phyloP scores from a whole-genome alignment of 2,329 filamentous ascomycete genomes.

The Cladosporium sphaerospermum region DNA sequence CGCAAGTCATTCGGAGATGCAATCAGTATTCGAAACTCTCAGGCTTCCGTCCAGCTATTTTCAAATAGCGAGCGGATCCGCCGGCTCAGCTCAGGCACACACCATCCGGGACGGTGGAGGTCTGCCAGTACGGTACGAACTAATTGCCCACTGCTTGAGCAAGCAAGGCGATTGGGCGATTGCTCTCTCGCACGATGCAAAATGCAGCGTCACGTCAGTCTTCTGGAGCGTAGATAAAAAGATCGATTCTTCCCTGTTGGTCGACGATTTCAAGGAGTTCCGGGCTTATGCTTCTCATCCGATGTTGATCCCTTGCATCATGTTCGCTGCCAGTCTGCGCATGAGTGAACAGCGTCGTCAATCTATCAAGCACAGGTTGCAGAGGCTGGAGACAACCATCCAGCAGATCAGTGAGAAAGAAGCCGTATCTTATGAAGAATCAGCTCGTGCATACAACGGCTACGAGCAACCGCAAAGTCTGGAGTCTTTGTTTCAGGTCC shows the following conservation, averaged over 20 bases:
- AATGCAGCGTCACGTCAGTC: conserved; percentile 6
- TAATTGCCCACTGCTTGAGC: conserved; percentile 14
- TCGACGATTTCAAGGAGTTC: conserved; percentile 11
- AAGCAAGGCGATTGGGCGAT: conserved; percentile 20
- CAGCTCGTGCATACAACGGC: background rate
- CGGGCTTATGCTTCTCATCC: conserved; percentile 14
- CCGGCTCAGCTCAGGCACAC: conserved; percentile 11
- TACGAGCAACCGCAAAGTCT: conserved; percentile 1
- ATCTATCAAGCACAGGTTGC: conserved; percentile 14
- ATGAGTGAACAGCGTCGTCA: conserved; percentile 12
- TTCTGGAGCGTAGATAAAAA: conserved; percentile 17
- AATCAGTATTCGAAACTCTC: conserved; percentile 10
- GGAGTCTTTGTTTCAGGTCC: conserved; percentile 11
- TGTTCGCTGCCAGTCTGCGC: conserved; percentile 14
- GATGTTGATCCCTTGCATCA: conserved; percentile 19
- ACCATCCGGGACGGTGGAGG: background rate
- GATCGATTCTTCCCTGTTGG: conserved; percentile 9
- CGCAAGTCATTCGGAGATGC: background rate
- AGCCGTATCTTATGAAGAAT: background rate
- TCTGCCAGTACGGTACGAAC: conserved; percentile 4
- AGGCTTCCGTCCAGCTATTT: conserved; percentile 17
- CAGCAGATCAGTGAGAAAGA: conserved; percentile 3
- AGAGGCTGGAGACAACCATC: conserved; percentile 13
- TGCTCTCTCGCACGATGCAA: conserved; percentile 14
- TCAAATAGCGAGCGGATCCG: conserved; percentile 13